These are phyloP conservation scores for Bruguiera sexangula DNA, from an alignment of 345 rosid genomes.

Conservation along the genomic window DNA sequence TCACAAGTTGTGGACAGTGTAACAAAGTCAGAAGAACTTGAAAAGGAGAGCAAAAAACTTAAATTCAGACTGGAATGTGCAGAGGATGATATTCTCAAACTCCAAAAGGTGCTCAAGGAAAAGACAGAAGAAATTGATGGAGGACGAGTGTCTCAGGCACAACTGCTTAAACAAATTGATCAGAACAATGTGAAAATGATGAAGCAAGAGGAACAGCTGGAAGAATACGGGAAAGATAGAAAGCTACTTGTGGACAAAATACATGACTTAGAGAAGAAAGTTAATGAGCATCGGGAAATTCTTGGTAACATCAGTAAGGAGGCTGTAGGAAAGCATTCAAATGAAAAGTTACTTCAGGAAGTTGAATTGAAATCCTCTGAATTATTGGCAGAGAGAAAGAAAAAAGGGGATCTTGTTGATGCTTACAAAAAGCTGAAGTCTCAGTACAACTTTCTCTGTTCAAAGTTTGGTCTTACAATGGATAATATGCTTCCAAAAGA, in stretches of 20 bases:
- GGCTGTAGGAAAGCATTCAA: slow-evolving; percentile 27
- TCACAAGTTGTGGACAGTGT: slow-evolving; percentile 23
- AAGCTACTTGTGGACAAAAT: slow-evolving; percentile 29
- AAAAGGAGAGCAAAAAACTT: slow-evolving; percentile 43
- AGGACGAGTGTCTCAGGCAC: slow-evolving; percentile 31
- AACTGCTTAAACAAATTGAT: slow-evolving; percentile 40
- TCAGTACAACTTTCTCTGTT: slow-evolving; percentile 54
- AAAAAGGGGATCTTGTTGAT: slow-evolving; percentile 28
- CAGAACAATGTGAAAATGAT: slow-evolving; percentile 23
- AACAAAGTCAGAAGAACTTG: slow-evolving; percentile 26
- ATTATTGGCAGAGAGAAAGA: slow-evolving; percentile 46
- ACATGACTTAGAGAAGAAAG: slow-evolving; percentile 40
- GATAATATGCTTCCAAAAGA: slow-evolving; percentile 36
- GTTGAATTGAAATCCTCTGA: slow-evolving; percentile 40
- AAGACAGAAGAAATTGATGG: slow-evolving; percentile 40
- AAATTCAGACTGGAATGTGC: slow-evolving; percentile 30
- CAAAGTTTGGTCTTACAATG: slow-evolving; percentile 44
- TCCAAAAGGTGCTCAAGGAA: slow-evolving; percentile 37
- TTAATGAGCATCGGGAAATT: slow-evolving; percentile 34
- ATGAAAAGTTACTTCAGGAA: slow-evolving; percentile 39
- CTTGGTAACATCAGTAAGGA: slow-evolving; percentile 23
- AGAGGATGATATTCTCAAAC: slow-evolving; percentile 43
- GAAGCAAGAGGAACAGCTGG: slow-evolving; percentile 36
- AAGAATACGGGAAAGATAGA: slow-evolving; percentile 38
- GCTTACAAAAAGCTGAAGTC: slow-evolving; percentile 62